These are phyloP conservation scores for Eragrostis nindensis DNA, from an alignment of 176 grass and related monocot genomes.

Conservation along the genomic window DNA sequence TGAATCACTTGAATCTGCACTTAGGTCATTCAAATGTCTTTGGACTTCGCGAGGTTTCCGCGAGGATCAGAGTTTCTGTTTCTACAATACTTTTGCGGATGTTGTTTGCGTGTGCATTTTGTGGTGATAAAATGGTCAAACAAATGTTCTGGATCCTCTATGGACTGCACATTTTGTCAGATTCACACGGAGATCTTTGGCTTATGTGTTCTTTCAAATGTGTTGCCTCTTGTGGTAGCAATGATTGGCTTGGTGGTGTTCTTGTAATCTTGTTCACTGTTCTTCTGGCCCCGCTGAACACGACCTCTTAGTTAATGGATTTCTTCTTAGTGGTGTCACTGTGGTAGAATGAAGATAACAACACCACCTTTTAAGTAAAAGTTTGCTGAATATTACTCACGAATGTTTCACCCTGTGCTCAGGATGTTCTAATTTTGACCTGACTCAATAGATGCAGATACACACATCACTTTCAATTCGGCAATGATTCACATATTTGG, in stretches of 20 bases:
- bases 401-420: conserved; percentile 5
- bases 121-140: background rate
- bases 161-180: background rate
- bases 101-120: conserved; percentile 7
- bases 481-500: conserved; percentile 55
- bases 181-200: conserved; percentile 30
- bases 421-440: conserved; percentile 24
- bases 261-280: conserved; percentile 36
- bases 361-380: conserved; percentile 16
- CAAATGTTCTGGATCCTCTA: conserved; percentile 9
- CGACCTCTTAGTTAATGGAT: no score
- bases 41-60: conserved; percentile 1
- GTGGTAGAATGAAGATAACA: conserved; percentile 14
- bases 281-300: conserved; percentile 24
- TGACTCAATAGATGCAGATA: conserved; percentile 34
- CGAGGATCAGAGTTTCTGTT: conserved; percentile 5
- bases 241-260: conserved; percentile 13
- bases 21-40: background rate
- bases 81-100: background rate
- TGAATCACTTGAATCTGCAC: background rate
- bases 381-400: conserved; percentile 17
- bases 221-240: conserved; percentile 8
- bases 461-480: conserved; percentile 51
- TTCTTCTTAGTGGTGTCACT: conserved; percentile 24
- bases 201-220: background rate